phyloP scores from a whole-genome alignment of 306 rosid species.

The Ceratonia siliqua region DNA sequence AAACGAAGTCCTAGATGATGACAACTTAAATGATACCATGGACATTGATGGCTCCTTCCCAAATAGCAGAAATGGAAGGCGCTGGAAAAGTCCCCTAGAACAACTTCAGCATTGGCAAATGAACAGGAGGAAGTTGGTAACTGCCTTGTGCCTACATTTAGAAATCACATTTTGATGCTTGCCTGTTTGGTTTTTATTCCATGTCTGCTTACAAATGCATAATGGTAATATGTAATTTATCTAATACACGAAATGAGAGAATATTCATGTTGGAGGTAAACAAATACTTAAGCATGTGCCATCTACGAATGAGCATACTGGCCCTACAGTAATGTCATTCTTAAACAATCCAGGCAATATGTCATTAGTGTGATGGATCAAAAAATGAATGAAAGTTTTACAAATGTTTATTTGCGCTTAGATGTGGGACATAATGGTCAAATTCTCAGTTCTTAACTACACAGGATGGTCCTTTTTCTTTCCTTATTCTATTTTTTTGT shows the following conservation, averaged over 20 bases:
- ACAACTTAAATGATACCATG: constrained; percentile 71
- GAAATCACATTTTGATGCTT: constrained; percentile 13
- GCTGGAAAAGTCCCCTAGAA: constrained; percentile 88
- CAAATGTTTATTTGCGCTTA: constrained; percentile 14
- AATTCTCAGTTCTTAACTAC: constrained; percentile 21
- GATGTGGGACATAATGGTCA: neutral
- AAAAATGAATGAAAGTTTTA: neutral
- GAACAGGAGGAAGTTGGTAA: constrained; percentile 61
- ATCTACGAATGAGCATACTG: constrained; percentile 8
- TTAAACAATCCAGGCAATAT: neutral
- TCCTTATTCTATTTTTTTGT: neutral
- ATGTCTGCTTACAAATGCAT: constrained; percentile 13
- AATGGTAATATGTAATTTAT: neutral
- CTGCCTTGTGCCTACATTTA: neutral
- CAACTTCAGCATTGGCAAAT: constrained; percentile 94
- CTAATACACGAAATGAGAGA: neutral
- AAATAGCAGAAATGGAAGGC: constrained; percentile 66
- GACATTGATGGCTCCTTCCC: constrained; percentile 52
- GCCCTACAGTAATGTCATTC: neutral
- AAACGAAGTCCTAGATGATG: constrained; percentile 72
- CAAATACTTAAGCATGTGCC: neutral
- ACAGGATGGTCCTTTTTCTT: neutral
- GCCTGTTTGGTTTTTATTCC: neutral
- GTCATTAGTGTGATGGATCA: neutral
- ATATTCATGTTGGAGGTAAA: neutral